Evolutionary conservation across 805 yeast species (phyloP).

Genomic region (Allodekkera sacchari): DNA sequence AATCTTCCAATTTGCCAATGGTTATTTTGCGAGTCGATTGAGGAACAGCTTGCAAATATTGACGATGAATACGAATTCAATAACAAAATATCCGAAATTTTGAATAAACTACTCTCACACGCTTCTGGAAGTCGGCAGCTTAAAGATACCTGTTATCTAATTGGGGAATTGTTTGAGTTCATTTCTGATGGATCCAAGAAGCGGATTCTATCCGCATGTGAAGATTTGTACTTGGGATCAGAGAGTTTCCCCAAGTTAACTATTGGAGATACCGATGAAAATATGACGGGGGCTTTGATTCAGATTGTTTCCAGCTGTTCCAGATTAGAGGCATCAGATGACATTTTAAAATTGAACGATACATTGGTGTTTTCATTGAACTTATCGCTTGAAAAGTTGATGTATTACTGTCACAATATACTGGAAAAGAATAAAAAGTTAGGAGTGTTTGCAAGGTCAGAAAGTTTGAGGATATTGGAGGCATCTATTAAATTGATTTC

Average conservation of each 20-base stretch:
- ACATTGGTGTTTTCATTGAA: constrained; percentile 34
- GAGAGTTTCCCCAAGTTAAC: constrained; percentile 29
- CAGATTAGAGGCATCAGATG: constrained; percentile 13
- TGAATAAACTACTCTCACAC: constrained; percentile 9
- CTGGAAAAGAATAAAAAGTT: constrained; percentile 15
- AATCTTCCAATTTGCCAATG: constrained; percentile 35
- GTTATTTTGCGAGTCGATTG: constrained; percentile 25
- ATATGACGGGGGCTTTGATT: constrained; percentile 31
- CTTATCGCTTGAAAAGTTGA: constrained; percentile 30
- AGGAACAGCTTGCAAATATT: constrained; percentile 9
- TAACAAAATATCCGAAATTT: constrained; percentile 4
- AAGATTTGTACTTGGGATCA: constrained; percentile 32
- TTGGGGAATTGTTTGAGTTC: constrained; percentile 33
- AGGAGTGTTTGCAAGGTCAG: too few species aligned
- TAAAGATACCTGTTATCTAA: constrained; percentile 12
- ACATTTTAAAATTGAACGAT: constrained; percentile 23
- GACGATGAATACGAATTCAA: constrained; percentile 8
- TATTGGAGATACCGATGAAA: constrained; percentile 11
- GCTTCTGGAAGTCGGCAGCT: constrained; percentile 4
- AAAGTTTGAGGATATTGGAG: constrained; percentile 11
- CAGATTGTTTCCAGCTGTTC: constrained; percentile 42
- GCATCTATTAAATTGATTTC: constrained; percentile 38
- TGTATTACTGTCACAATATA: constrained; percentile 21
- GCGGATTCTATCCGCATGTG: constrained; percentile 28
- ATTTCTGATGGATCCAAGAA: constrained; percentile 25